Base-by-base conservation (phyloP, 2,329 filamentous ascomycete genomes). In the Bipolaris bicolor region DNA sequence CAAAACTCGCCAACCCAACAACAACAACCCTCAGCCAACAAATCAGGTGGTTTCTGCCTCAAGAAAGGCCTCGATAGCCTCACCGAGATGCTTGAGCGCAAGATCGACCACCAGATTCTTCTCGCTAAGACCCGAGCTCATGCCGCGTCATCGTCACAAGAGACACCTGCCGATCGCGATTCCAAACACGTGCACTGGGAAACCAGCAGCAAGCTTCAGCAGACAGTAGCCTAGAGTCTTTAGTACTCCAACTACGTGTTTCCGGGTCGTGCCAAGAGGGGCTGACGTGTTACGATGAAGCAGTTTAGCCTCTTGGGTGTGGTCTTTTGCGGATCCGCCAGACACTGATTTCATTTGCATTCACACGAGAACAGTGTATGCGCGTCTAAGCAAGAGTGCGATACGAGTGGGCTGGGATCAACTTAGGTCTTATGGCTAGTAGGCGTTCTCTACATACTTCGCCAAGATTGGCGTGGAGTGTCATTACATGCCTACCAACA, bases 101-200 rank as follows among this genome's bases (percentile, higher is more conserved):
- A 45, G 10, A 39, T 65, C 45, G 62, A 65, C 45, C 45, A 48
- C 43, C 60, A 65, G 18, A 53, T 65, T n/a, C 20, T 63, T 7
- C 41, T 22, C 37, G 61, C 58, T n/a, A 61, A 65, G 43, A 49
- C 57, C 16, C 56, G 55, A 36, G 51, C 58, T 13, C 58, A 56
- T 40, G 61, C 55, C 20, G 39, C 40, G 22, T 46, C 53, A 15
- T 48, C 46, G 0, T 41, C 24, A 2, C 7, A 24, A 4, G 11
- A 29, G 9, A 39, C 49, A 53, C 24, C 20, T 9, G 22, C 47
- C 18, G 36, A 46, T 33, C 22, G 13, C 15, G 4, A n/a, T 40
- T 20, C 44, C 43, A 10, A 54, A 33, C 29, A 46, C 24, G 10
- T 41, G 18, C 9, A 49, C 41, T 26, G 26, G 36, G 33, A 52